Evolutionary conservation across 345 rosid genomes (phyloP), one percentile per base, ranked within the genome.

Genomic region (Pistacia vera): DNA sequence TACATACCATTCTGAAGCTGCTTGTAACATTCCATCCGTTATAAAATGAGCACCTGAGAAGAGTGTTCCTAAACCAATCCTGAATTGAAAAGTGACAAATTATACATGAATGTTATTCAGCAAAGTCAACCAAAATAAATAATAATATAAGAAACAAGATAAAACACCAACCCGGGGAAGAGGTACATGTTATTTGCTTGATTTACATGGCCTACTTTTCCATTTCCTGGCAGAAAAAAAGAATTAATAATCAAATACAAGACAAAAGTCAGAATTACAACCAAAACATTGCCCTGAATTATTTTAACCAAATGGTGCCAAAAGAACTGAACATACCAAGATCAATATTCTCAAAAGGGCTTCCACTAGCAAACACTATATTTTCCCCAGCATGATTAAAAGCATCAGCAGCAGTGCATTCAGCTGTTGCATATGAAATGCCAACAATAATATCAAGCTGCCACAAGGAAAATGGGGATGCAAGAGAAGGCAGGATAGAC

Each of bases 111-210:
- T 63, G 35, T 18, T 71, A 49, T 33, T 63, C 59, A 71, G 44
- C 48, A 67, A 14, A 28, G 55, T 41, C 20, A 76, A 75, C 9
- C 44, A 52, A 48, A 59, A 67, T 38, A 57, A n/a, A 49, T 25
- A 76, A 10, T 57, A 46, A 8, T 14, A 13, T 12, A 35, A 64
- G 51, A 52, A 83, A 71, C 18, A 36, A 71, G 70, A 77, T 60
- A 63, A 33, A 84, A 77, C 49, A 78, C 98, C 58, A 67, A 96
- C 97, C 99, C 99, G 0, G 99, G 99, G 86, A 96, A 96, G 70
- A 96, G 89, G 85, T 96, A 96, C 98, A 96, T 93, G 84, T 96
- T 96, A 84, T 96, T 96, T 75, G 98, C 98, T 78, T 96, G 99
- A 88, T 96, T 96, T 79, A 90, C 99, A 84, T 91, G 91, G 56